These are phyloP conservation scores for Cystobasidium slooffiae DNA, from an alignment of 1,284 basidiomycete species.

Conservation along the genomic window DNA sequence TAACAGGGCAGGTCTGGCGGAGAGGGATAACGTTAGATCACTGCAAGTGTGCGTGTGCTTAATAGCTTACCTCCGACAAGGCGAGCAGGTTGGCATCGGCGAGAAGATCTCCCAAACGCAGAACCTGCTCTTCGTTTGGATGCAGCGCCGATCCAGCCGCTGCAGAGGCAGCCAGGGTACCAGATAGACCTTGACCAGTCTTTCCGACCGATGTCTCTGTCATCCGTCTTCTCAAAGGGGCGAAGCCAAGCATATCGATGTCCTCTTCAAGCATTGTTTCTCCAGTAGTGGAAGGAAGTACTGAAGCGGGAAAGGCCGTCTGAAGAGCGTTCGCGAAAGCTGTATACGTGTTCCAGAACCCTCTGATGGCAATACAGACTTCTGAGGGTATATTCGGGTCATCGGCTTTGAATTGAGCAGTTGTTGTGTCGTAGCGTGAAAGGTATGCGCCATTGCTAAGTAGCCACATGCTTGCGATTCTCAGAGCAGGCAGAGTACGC, in stretches of 20 bases:
- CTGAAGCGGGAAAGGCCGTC: slow-evolving; percentile 70
- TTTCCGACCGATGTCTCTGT: slow-evolving; percentile 32
- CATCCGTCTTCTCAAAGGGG: slow-evolving; percentile 70
- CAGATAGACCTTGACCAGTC: slow-evolving; percentile 18
- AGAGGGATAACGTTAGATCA: neutral
- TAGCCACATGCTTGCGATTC: slow-evolving; percentile 89
- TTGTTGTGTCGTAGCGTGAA: slow-evolving; percentile 48
- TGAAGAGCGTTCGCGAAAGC: slow-evolving; percentile 70
- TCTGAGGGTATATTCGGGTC: slow-evolving; percentile 41
- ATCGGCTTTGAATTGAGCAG: slow-evolving; percentile 30
- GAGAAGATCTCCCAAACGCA: slow-evolving; percentile 86
- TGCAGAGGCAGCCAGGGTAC: slow-evolving; percentile 2
- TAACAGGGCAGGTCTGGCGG: slow-evolving; percentile 38
- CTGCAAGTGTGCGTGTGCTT: neutral
- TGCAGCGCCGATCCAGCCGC: slow-evolving; percentile 62
- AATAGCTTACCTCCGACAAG: slow-evolving; percentile 63
- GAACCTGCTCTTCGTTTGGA: slow-evolving; percentile 92
- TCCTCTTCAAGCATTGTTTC: slow-evolving; percentile 84
- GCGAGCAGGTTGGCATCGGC: slow-evolving; percentile 72
- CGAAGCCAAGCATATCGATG: slow-evolving; percentile 82
- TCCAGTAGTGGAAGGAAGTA: slow-evolving; percentile 65
- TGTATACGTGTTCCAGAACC: slow-evolving; percentile 76
- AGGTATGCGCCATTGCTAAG: slow-evolving; percentile 77
- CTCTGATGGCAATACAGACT: slow-evolving; percentile 48
- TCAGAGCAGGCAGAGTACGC: slow-evolving; percentile 80